A percentile compares a stretch with the other conserved stretches of the same genome.
Conservation (phyloP, 2,329 filamentous ascomycete genomes). For the Penicillium decumbens region DNA sequence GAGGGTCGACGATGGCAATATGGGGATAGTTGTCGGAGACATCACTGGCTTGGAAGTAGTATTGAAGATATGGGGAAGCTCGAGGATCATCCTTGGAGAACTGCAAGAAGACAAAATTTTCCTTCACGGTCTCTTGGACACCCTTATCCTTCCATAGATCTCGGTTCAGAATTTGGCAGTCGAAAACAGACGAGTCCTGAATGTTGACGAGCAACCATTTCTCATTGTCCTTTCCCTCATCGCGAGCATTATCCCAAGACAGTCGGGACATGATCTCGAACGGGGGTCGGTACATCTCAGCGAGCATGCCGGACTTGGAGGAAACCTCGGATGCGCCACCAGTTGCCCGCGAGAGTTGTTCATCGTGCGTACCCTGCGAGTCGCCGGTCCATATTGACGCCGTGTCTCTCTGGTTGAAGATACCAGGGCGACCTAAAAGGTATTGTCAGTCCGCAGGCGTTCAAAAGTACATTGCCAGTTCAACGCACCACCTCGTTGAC, state of each 20-base stretch:
- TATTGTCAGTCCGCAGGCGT: conserved; percentile 1
- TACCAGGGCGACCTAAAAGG: conserved; percentile 51
- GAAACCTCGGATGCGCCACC: conserved; percentile 62
- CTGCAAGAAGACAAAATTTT: conserved; percentile 95
- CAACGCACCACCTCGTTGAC: conserved; percentile 37
- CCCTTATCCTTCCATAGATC: conserved; percentile 90
- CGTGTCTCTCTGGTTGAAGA: conserved; percentile 63
- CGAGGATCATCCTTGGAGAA: conserved; percentile 80
- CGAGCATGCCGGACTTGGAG: conserved; percentile 70
- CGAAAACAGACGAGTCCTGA: conserved; percentile 87
- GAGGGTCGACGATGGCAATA: conserved; percentile 89
- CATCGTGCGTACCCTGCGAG: conserved; percentile 46
- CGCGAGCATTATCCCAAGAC: conserved; percentile 77
- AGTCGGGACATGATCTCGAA: conserved; percentile 80
- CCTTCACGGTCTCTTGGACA: conserved; percentile 73
- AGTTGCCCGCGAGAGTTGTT: conserved; percentile 56
- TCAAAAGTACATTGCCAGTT: neutral
- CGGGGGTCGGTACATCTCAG: conserved; percentile 87
- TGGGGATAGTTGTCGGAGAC: conserved; percentile 89
- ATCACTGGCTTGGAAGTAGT: conserved; percentile 79
- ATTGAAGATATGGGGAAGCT: conserved; percentile 76
- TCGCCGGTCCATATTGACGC: conserved; percentile 58
- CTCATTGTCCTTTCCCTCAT: conserved; percentile 77
- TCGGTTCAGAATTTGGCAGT: conserved; percentile 88
- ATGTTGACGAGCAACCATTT: conserved; percentile 97